Base-by-base conservation (phyloP, 2,329 filamentous ascomycete species). In the Pezicula carpinea region DNA sequence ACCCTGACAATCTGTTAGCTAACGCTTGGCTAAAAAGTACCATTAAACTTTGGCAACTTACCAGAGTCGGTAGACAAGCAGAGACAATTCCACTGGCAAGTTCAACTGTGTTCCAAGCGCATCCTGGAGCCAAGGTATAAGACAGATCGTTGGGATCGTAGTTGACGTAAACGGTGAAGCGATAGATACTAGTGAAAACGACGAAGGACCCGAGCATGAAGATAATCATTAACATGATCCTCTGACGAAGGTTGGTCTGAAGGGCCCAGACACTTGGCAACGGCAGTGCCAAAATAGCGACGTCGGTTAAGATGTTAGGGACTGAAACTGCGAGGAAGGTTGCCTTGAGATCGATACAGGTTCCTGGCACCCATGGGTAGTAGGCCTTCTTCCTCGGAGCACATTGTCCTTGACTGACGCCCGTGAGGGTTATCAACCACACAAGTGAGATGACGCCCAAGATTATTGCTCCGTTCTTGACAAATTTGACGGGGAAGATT, bases 241-340 rank as follows among this genome's bases (percentile, higher is more conserved):
- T 50, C 40, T 36, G 36, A 14, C 2, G 21, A 3, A 45, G 13
- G 1, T 49, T 55, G 2, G 57, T 50, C 22, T 60, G 53, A 43
- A 65, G 50, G 17, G 49, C 55, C 60, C 60, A 66, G 5, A 66
- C 59, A 38, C 62, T 49, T 4, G 52, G 52, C 5, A 65, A 41
- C 8, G 62, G 62, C 42, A 64, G 38, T 11, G 50, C 50, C 23
- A 70, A 44, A 29, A 70, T 67, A 31, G 60, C 57, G 3, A 67
- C 41, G 44, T 70, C 67, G 4, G 60, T 66, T 14, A 64, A 29
- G 39, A 70, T 66, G 44, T 65, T 68, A 8, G 69, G 66, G 0
- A 70, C 59, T 2, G 64, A 64, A 50, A 71, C 72, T 6, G 65
- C 69, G 21, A 73, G 63, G 35, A 72, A 72, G 6, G 61, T 64